These are phyloP conservation scores for Plasmodium sp. DNA, from an alignment of 169 alveolate genomes.

Conservation along the genomic window DNA sequence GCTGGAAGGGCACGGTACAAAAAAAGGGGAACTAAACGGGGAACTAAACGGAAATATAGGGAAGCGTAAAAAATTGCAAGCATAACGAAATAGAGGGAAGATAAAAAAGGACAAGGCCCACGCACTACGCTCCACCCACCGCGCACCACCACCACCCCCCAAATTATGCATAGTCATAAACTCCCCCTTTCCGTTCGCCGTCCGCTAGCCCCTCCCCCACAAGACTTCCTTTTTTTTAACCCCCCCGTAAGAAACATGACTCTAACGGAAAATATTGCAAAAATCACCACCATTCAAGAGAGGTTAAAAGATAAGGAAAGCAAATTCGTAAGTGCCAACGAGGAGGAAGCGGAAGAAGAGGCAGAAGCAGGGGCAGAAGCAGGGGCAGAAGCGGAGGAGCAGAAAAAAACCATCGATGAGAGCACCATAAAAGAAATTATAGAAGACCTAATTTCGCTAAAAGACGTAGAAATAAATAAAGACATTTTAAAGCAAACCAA, in stretches of 20 bases:
- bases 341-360: background rate
- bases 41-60: background rate
- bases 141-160: background rate
- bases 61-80: background rate
- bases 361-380: slow-evolving; percentile 1
- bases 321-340: background rate
- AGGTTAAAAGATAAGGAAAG: slow-evolving; percentile 52
- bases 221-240: background rate
- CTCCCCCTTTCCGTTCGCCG: too few species aligned
- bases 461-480: slow-evolving; percentile 78
- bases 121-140: too few species aligned
- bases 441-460: slow-evolving; percentile 73
- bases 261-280: slow-evolving; percentile 23
- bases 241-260: slow-evolving; percentile 9
- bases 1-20: background rate
- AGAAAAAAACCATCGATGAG: slow-evolving; percentile 6
- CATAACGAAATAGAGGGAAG: background rate
- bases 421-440: slow-evolving; percentile 43
- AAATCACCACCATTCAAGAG: slow-evolving; percentile 43
- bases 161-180: background rate
- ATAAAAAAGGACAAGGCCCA: background rate
- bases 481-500: slow-evolving; percentile 83
- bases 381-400: slow-evolving; percentile 5
- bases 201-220: too few species aligned
- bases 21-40: background rate